Evolutionary conservation across 1,139 yeast genomes (phyloP).

Genomic region (Suhomyces yuchorum): DNA sequence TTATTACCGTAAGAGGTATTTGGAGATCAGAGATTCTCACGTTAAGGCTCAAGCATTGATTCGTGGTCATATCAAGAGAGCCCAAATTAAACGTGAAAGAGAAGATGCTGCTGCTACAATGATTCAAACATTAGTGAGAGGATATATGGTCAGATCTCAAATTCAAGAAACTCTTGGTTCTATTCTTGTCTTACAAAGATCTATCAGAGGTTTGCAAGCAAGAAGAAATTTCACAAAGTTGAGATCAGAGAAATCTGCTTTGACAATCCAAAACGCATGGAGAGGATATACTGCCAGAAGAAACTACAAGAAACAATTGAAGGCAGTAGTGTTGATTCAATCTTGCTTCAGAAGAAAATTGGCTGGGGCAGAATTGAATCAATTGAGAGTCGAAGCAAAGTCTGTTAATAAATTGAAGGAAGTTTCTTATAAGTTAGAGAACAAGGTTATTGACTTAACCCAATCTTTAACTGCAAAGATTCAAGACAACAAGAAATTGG

Average conservation of each 20-base stretch:
- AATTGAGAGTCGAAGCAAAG: slow-evolving; percentile 80
- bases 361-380: slow-evolving; percentile 66
- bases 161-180: slow-evolving; percentile 49
- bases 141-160: slow-evolving; percentile 55
- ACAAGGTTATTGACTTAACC: slow-evolving; percentile 92
- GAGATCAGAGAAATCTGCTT: slow-evolving; percentile 64
- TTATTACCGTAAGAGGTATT: slow-evolving; percentile 62
- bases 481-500: slow-evolving; percentile 75
- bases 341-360: slow-evolving; percentile 73
- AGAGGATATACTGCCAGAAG: slow-evolving; percentile 59
- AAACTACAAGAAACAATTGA: slow-evolving; percentile 40
- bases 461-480: slow-evolving; percentile 77
- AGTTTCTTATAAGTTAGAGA: slow-evolving; percentile 89
- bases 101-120: slow-evolving; percentile 66
- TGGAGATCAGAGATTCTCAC: slow-evolving; percentile 57
- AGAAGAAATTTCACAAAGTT: slow-evolving; percentile 49
- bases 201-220: slow-evolving; percentile 66
- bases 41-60: slow-evolving; percentile 58
- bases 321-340: slow-evolving; percentile 72
- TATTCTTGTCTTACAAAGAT: slow-evolving; percentile 63
- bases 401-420: slow-evolving; percentile 88
- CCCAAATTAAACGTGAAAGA: slow-evolving; percentile 55
- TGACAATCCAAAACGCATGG: slow-evolving; percentile 67
- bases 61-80: slow-evolving; percentile 67
- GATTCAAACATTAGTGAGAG: slow-evolving; percentile 75